Evolutionary conservation across 2,329 filamentous ascomycete species (phyloP).

Genomic region (Ophiostoma sp.): DNA sequence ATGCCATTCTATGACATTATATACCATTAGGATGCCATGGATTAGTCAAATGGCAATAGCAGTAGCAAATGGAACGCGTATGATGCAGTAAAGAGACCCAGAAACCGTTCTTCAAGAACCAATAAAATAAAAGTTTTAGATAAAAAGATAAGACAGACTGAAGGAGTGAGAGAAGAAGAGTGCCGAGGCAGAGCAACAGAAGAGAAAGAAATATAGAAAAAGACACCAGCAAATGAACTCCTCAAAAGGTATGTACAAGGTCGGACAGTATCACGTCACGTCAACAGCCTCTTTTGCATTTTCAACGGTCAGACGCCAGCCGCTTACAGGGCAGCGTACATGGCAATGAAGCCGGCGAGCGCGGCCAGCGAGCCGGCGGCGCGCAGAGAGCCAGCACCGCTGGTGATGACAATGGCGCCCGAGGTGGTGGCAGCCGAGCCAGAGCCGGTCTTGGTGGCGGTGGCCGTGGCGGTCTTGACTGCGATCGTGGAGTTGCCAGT

Average conservation of each 20-base stretch:
- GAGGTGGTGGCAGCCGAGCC: conserved; percentile 23
- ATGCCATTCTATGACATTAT: too few species aligned
- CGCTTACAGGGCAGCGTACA: conserved; percentile 40
- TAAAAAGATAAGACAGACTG: neutral
- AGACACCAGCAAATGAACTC: neutral
- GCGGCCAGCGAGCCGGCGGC: conserved; percentile 41
- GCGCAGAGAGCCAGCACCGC: conserved; percentile 35
- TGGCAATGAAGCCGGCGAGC: conserved; percentile 38
- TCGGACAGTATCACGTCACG: neutral
- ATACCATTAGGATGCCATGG: neutral
- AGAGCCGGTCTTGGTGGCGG: conserved; percentile 29
- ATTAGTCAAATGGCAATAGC: neutral
- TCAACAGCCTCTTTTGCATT: neutral
- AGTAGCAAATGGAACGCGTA: conserved; percentile 1
- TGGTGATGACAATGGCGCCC: conserved; percentile 29
- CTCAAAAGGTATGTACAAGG: neutral
- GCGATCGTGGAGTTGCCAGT: conserved; percentile 25
- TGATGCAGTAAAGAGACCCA: neutral
- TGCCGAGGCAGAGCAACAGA: neutral
- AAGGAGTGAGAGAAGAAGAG: neutral
- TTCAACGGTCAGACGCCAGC: too few species aligned
- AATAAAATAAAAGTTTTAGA: neutral
- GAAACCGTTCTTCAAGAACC: neutral
- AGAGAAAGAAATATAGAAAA: neutral
- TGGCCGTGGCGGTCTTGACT: conserved; percentile 28